A percentile compares a stretch with the other conserved stretches of the same genome.
phyloP scores from a whole-genome alignment of 345 rosid genomes.

The Noccaea caerulescens region DNA sequence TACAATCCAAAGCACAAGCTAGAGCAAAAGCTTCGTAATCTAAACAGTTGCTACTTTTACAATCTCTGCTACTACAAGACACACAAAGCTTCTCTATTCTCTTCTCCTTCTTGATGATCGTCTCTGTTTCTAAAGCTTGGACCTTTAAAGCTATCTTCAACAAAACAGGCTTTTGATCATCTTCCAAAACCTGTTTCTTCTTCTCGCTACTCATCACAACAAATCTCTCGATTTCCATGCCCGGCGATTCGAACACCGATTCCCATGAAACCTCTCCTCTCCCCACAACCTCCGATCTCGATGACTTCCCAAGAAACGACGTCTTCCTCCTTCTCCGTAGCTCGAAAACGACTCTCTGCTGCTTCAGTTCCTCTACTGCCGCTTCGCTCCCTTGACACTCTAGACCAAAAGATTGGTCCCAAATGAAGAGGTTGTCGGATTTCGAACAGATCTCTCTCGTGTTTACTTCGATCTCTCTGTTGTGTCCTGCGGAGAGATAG shows the following conservation, averaged over 20 bases:
- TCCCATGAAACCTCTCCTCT: slow-evolving; percentile 54
- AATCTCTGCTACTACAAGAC: slow-evolving; percentile 35
- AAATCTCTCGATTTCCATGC: slow-evolving; percentile 42
- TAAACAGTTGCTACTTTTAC: slow-evolving; percentile 33
- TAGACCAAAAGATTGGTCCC: slow-evolving; percentile 67
- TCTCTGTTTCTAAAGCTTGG: slow-evolving; percentile 27
- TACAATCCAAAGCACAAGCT: slow-evolving; percentile 38
- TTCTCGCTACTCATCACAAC: slow-evolving; percentile 22
- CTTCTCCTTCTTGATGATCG: slow-evolving; percentile 38
- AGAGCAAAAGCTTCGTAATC: slow-evolving; percentile 43
- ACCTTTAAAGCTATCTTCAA: slow-evolving; percentile 43
- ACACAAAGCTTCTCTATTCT: slow-evolving; percentile 23
- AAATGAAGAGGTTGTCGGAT: slow-evolving; percentile 40
- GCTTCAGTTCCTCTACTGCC: slow-evolving; percentile 50
- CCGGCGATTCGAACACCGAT: slow-evolving; percentile 33
- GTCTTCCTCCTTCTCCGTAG: slow-evolving; percentile 53
- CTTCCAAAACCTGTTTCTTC: neutral
- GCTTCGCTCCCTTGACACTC: slow-evolving; percentile 64
- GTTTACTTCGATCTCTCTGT: slow-evolving; percentile 58
- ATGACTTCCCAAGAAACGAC: slow-evolving; percentile 45
- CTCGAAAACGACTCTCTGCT: slow-evolving; percentile 63
- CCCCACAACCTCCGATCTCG: slow-evolving; percentile 61
- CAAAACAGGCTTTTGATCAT: slow-evolving; percentile 18
- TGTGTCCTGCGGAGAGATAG: slow-evolving; percentile 62
- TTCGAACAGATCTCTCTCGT: slow-evolving; percentile 53